Conservation (phyloP, 352 stramenopile species). For the Globisporangium orthogonon region DNA sequence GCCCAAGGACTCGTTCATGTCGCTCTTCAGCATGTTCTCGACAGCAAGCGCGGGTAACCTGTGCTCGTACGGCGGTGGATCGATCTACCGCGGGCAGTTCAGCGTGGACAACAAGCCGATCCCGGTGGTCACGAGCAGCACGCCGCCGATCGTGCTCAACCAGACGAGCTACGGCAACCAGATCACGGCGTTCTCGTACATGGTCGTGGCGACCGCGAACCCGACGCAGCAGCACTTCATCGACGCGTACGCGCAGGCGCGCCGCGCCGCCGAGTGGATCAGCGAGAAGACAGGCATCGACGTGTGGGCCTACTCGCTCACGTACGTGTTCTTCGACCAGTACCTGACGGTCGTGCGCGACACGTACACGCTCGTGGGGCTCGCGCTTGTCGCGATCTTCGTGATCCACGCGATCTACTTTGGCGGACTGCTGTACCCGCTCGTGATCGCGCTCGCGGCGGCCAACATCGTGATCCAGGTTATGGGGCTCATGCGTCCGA, state of each 20-base stretch:
- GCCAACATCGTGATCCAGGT: constrained; percentile 50
- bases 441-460: constrained; percentile 39
- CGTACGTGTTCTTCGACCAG: constrained; percentile 65
- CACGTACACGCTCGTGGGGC: constrained; percentile 40
- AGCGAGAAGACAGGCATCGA: constrained; percentile 58
- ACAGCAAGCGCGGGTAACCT: constrained; percentile 31
- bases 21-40: constrained; percentile 64
- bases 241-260: constrained; percentile 46
- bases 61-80: constrained; percentile 52
- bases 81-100: constrained; percentile 63
- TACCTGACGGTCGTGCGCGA: constrained; percentile 53
- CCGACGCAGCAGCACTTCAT: constrained; percentile 31
- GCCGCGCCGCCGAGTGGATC: constrained; percentile 56
- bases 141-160: constrained; percentile 40
- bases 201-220: constrained; percentile 39
- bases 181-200: constrained; percentile 71
- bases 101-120: constrained; percentile 54
- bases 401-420: constrained; percentile 42
- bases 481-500: constrained; percentile 46
- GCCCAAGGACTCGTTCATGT: constrained; percentile 51
- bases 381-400: constrained; percentile 41
- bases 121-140: constrained; percentile 21
- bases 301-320: constrained; percentile 60
- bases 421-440: constrained; percentile 33
- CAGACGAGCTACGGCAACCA: constrained; percentile 32